A percentile compares a stretch with the other conserved stretches of the same genome.
phyloP scores from a whole-genome alignment of 345 rosid genomes.

The Populus pruinosa region DNA sequence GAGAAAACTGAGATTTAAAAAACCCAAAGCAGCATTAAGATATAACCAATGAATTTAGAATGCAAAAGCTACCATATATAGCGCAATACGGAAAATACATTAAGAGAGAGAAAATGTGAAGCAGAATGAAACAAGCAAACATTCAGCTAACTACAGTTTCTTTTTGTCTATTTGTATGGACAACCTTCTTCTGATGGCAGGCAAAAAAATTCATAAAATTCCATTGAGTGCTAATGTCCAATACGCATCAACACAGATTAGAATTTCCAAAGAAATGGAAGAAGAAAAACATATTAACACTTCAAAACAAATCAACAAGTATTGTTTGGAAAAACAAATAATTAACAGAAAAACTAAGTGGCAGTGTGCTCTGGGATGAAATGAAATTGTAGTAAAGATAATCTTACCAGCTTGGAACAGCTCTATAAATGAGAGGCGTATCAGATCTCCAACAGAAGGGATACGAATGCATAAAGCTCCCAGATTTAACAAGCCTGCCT shows the following conservation, averaged over 20 bases:
- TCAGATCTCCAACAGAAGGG: conserved; percentile 96
- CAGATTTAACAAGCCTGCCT: conserved; percentile 86
- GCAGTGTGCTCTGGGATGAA: not conserved
- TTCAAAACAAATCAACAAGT: not conserved
- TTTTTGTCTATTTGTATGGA: not conserved
- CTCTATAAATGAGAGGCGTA: conserved; percentile 92
- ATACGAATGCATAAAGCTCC: conserved; percentile 76
- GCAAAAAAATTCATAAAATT: not conserved
- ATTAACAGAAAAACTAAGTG: not conserved
- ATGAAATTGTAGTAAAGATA: not conserved
- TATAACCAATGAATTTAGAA: not conserved
- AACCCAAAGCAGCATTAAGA: not conserved
- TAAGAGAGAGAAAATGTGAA: not conserved
- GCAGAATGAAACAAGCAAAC: not conserved
- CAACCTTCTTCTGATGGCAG: not conserved
- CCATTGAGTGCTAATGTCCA: not conserved
- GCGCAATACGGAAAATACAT: not conserved
- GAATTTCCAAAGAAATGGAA: not conserved
- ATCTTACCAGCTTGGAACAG: conserved; percentile 91
- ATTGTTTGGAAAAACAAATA: not conserved
- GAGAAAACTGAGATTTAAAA: not conserved
- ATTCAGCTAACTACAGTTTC: not conserved
- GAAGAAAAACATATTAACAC: not conserved
- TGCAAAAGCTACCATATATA: not conserved
- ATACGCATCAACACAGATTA: not conserved